Evolutionary conservation across 129 eudicot species (phyloP).

Genomic region (Arctium lappa): DNA sequence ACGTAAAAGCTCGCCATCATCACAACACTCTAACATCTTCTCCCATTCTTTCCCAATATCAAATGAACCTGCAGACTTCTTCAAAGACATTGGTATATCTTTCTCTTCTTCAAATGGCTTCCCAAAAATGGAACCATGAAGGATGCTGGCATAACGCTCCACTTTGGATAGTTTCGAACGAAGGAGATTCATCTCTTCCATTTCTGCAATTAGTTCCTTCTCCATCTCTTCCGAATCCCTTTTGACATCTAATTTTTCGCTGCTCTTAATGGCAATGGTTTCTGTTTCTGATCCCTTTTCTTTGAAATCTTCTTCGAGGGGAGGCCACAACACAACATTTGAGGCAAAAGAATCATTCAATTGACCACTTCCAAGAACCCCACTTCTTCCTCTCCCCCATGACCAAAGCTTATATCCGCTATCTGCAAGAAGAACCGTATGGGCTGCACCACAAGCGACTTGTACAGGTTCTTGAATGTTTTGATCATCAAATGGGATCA

Average conservation of each 20-base stretch:
- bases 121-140: constrained; percentile 74
- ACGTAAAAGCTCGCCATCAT: constrained; percentile 44
- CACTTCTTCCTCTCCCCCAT: constrained; percentile 94
- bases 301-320: constrained; percentile 35
- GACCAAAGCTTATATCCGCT: constrained; percentile 77
- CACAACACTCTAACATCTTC: constrained; percentile 70
- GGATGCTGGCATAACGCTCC: constrained; percentile 73
- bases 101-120: constrained; percentile 53
- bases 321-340: constrained; percentile 73
- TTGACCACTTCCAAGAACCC: constrained; percentile 84
- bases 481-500: constrained; percentile 35
- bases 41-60: constrained; percentile 82
- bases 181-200: constrained; percentile 49
- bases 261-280: neutral
- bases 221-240: constrained; percentile 33
- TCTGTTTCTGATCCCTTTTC: constrained; percentile 8
- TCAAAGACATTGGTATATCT: constrained; percentile 52
- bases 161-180: constrained; percentile 37
- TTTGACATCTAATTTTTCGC: neutral
- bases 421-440: constrained; percentile 69
- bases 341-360: constrained; percentile 51
- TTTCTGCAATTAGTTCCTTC: constrained; percentile 31
- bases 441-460: constrained; percentile 94
- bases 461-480: constrained; percentile 51
- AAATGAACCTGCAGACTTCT: constrained; percentile 31